These are phyloP conservation scores for Russula sp. DNA, from an alignment of 768 basidiomycete genomes.

Conservation along the genomic window DNA sequence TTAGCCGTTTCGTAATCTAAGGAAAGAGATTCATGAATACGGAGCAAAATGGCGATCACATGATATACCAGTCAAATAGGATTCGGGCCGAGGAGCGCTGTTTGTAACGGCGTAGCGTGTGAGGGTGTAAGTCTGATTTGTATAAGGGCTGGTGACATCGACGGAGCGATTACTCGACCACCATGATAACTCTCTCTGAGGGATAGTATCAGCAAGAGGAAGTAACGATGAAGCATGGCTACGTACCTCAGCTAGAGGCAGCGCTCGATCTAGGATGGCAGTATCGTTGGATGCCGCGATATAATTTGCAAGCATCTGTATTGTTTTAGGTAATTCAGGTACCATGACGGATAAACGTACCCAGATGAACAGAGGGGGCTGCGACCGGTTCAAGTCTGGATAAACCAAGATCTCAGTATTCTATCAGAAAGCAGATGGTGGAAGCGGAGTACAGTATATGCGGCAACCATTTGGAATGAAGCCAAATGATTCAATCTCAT, in stretches of 20 bases:
- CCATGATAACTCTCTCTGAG: slow-evolving; percentile 73
- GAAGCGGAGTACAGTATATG: slow-evolving; percentile 57
- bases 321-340: neutral
- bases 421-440: neutral
- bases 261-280: slow-evolving; percentile 64
- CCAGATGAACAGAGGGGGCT: slow-evolving; percentile 83
- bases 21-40: neutral
- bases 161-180: slow-evolving; percentile 71
- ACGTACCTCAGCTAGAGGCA: slow-evolving; percentile 76
- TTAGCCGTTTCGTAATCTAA: slow-evolving; percentile 78
- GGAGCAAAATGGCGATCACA: neutral
- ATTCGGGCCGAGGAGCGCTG: slow-evolving; percentile 85
- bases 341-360: slow-evolving; percentile 31
- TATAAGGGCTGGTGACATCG: slow-evolving; percentile 61
- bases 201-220: neutral
- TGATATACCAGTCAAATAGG: slow-evolving; percentile 52
- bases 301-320: slow-evolving; percentile 85
- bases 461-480: slow-evolving; percentile 95
- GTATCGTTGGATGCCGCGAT: slow-evolving; percentile 63
- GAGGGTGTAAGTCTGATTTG: slow-evolving; percentile 56
- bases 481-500: slow-evolving; percentile 73
- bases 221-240: neutral
- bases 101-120: slow-evolving; percentile 74
- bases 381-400: slow-evolving; percentile 80
- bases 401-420: neutral